Evolutionary conservation across 1,139 yeast genomes (phyloP).

Genomic region (Suzukiozyma palmioleophila): DNA sequence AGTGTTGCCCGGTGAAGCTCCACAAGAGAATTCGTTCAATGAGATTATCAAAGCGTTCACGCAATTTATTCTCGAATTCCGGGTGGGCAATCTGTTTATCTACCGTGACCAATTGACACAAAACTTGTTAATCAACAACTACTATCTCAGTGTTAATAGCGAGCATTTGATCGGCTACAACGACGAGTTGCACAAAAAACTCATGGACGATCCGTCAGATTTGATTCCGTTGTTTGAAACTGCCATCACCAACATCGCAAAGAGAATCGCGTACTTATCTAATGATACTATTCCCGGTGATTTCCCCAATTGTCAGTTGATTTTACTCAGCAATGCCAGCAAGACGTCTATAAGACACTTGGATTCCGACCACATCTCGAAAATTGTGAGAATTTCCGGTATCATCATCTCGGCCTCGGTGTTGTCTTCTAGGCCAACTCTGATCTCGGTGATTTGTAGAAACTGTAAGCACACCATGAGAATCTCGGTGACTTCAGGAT

Average conservation of each 20-base stretch:
- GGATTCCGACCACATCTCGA: constrained; percentile 84
- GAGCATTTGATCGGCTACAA: constrained; percentile 85
- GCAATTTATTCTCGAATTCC: constrained; percentile 78
- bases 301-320: constrained; percentile 81
- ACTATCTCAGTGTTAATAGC: constrained; percentile 68
- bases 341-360: constrained; percentile 74
- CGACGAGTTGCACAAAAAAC: constrained; percentile 81
- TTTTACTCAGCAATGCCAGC: constrained; percentile 69
- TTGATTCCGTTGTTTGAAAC: constrained; percentile 84
- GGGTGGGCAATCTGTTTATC: constrained; percentile 75
- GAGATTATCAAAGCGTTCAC: constrained; percentile 80
- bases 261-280: constrained; percentile 63
- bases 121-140: constrained; percentile 74
- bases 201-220: constrained; percentile 84
- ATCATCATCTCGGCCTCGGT: constrained; percentile 91
- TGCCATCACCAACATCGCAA: constrained; percentile 89
- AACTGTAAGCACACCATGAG: constrained; percentile 78
- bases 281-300: constrained; percentile 50
- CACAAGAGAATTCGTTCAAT: constrained; percentile 62
- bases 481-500: constrained; percentile 64
- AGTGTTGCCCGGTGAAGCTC: constrained; percentile 78
- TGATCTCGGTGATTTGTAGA: constrained; percentile 81
- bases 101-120: constrained; percentile 93
- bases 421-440: constrained; percentile 81
- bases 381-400: constrained; percentile 88